Conservation (phyloP, 768 basidiomycete species). For the Daedaleopsis nitida region DNA sequence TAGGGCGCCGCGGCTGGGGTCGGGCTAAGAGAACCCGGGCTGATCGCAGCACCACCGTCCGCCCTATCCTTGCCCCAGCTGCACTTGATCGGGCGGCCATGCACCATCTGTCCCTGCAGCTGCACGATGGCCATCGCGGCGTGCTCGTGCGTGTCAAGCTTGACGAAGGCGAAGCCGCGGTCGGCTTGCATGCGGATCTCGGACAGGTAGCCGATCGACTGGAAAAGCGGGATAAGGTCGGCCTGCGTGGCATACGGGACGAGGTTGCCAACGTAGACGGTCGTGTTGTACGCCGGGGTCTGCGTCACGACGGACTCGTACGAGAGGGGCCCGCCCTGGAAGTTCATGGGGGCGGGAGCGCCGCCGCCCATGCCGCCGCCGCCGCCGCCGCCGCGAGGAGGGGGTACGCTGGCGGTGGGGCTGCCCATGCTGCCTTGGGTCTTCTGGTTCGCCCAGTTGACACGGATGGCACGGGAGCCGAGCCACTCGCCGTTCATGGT, state of each 20-base stretch:
- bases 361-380: conserved; percentile 47
- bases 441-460: conserved; percentile 99
- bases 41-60: conserved; percentile 62
- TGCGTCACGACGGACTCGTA: conserved; percentile 94
- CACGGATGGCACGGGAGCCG: conserved; percentile 95
- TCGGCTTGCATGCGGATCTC: conserved; percentile 99
- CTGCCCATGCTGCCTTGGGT: conserved; percentile 64
- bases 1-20: conserved; percentile 63
- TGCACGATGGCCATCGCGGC: conserved; percentile 98
- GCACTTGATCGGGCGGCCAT: conserved; percentile 96
- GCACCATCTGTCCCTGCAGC: conserved; percentile 95
- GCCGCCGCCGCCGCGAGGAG: conserved; percentile 16
- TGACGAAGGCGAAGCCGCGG: conserved; percentile 98
- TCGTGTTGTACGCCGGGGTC: conserved; percentile 91
- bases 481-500: conserved; percentile 99
- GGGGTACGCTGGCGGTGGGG: conserved; percentile 11
- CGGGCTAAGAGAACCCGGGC: conserved; percentile 56
- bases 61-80: conserved; percentile 98
- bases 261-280: conserved; percentile 98
- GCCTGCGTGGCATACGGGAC: conserved; percentile 97
- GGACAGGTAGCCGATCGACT: conserved; percentile 97
- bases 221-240: conserved; percentile 96
- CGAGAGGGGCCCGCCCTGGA: conserved; percentile 84
- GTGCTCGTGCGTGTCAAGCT: conserved; percentile 97
- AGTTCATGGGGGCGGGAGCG: conserved; percentile 89